Percentiles rank a stretch among this genome's conserved stretches.
Evolutionary conservation across 306 rosid species (phyloP).

Genomic region (Cucumis hystrix): DNA sequence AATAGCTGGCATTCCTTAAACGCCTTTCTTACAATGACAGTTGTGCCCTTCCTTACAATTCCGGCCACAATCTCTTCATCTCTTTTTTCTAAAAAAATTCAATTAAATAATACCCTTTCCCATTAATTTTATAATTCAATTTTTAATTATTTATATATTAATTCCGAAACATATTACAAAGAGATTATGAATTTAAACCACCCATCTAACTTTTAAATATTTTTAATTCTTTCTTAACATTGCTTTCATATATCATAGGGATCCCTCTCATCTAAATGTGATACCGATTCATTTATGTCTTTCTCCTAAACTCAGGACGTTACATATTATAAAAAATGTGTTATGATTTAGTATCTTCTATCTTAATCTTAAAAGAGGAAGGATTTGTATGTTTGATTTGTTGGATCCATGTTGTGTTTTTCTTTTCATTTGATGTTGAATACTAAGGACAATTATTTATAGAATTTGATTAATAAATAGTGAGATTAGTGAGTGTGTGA

Average conservation of each 20-base stretch:
- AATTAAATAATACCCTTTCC: neutral
- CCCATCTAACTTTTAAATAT: no score
- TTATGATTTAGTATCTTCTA: no score
- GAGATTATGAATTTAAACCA: neutral
- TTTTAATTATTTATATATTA: neutral
- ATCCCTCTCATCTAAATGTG: no score
- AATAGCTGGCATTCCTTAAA: constrained; percentile 12
- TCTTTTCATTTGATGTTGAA: neutral
- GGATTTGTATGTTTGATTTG: neutral
- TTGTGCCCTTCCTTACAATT: neutral
- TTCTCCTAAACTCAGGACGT: no score
- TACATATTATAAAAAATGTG: no score
- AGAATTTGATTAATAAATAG: neutral
- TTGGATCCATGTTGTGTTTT: neutral
- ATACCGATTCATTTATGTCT: no score
- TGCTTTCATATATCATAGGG: no score
- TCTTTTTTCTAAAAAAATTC: neutral
- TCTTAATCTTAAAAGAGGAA: no score
- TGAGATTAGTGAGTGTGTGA: neutral
- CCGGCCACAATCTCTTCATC: neutral
- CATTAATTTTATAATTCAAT: neutral
- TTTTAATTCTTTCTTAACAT: no score
- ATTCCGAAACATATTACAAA: neutral
- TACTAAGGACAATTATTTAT: neutral
- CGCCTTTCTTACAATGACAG: neutral